phyloP scores from a whole-genome alignment of 805 yeast species.

The Wickerhamiella shivajii region DNA sequence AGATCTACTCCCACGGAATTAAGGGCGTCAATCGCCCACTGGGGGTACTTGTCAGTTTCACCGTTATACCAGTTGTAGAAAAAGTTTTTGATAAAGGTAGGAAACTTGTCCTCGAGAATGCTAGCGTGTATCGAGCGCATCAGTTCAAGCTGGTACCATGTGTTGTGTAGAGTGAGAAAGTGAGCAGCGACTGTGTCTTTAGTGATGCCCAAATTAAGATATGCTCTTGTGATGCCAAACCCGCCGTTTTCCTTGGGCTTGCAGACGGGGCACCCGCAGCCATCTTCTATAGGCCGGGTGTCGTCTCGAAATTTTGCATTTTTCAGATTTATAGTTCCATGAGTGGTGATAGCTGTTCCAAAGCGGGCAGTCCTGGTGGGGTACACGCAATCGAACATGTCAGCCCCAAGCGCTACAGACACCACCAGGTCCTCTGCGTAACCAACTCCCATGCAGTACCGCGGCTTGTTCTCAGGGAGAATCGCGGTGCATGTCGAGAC shows the following conservation, averaged over 20 bases:
- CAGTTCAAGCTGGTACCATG: slow-evolving; percentile 29
- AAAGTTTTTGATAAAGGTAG: slow-evolving; percentile 25
- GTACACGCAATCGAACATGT: slow-evolving; percentile 33
- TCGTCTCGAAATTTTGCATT: slow-evolving; percentile 26
- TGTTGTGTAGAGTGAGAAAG: slow-evolving; percentile 30
- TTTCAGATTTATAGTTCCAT: slow-evolving; percentile 26
- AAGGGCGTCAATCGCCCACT: slow-evolving; percentile 32
- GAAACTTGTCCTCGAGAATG: slow-evolving; percentile 27
- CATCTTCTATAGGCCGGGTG: slow-evolving; percentile 26
- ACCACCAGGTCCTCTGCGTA: slow-evolving; percentile 34
- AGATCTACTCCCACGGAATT: slow-evolving; percentile 25
- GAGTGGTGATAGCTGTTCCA: slow-evolving; percentile 31
- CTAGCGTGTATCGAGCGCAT: slow-evolving; percentile 29
- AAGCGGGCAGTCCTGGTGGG: slow-evolving; percentile 33
- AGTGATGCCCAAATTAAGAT: slow-evolving; percentile 25
- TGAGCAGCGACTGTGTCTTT: slow-evolving; percentile 33
- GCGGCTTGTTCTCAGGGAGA: slow-evolving; percentile 29
- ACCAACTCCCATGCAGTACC: slow-evolving; percentile 35
- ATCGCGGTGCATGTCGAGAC: slow-evolving; percentile 29
- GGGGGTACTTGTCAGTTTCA: slow-evolving; percentile 24
- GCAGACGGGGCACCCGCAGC: slow-evolving; percentile 30
- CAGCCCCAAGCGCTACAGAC: slow-evolving; percentile 33
- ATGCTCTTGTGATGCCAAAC: slow-evolving; percentile 28
- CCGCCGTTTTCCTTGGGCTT: slow-evolving; percentile 23
- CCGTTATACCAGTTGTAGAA: slow-evolving; percentile 25